Base-by-base conservation (phyloP, 306 rosid species). In the Vigna hirtella region DNA sequence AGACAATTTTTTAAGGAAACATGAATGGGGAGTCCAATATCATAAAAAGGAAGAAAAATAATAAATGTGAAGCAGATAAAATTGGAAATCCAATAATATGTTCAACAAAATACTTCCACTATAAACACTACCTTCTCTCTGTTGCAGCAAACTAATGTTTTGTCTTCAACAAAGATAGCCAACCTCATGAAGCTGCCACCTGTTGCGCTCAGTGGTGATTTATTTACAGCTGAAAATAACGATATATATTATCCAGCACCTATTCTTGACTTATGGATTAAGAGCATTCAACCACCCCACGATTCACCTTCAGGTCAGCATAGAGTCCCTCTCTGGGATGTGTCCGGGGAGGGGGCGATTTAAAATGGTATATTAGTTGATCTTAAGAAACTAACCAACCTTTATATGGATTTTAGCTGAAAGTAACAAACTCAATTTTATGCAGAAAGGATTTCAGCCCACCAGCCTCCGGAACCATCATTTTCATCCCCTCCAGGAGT, bases 151-250 rank as follows among this genome's bases (percentile, higher is more conserved):
- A 72, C 76, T 22, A 32, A 70, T 70, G 50, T 85, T 67, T 38
- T 79, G 78, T 74, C 87, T 68, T 75, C 88, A 47, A 72, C 49
- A 81, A 91, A 93, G 90, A 84, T 86, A 66, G 81, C 66, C 51
- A 75, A 82, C 83, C 92, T 92, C 83, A 88, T 91, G 97, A 91
- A 89, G 75, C 77, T 88, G 61, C 98, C 98, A 48, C 90, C 91
- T 12, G 71, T 81, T 74, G 89, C 82, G 73, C 82, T 95, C 70
- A 78, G 81, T 61, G 88, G 79, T 66, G 68, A 78, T 73, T 86
- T 87, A 87, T 88, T 84, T 71, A 65, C 80, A 62, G 78, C 59
- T 50, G 92, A 84, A 81, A 82, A 70, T 67, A 72, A 75, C 70
- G 81, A 83, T 76, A 65, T 89, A 76, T 84, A 93, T 86, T 95